A percentile compares a stretch with the other conserved stretches of the same genome.
Evolutionary conservation across 139 green algal species (phyloP).

Genomic region (Auxenochlorella pyrenoidosa): DNA sequence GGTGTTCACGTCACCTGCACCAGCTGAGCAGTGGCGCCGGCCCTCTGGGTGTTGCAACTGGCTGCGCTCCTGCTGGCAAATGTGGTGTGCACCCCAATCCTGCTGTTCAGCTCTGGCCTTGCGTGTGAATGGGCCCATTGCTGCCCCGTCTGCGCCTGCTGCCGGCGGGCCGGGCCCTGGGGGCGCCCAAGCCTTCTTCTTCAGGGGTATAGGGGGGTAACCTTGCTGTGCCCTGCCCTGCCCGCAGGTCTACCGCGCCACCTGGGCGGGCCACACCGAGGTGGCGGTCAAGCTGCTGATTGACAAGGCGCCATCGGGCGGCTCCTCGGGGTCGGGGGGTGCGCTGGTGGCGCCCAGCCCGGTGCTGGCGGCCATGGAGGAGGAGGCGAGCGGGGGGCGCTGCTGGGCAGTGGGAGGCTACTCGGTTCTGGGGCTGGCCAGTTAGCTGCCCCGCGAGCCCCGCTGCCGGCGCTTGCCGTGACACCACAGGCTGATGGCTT

Average conservation of each 20-base stretch:
- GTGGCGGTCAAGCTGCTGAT: background rate
- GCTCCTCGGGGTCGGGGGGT: background rate
- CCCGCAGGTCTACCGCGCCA: background rate
- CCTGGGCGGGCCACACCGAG: background rate
- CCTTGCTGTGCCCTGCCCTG: background rate
- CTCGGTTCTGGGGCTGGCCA: background rate
- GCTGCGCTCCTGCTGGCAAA: no score
- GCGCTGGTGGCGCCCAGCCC: background rate
- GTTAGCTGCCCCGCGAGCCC: no score
- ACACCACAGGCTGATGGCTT: background rate
- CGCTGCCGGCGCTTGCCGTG: no score
- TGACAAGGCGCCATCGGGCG: background rate
- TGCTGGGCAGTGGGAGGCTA: background rate
- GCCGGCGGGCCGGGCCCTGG: no score
- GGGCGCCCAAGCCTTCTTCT: background rate
- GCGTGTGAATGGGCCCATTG: no score
- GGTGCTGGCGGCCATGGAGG: background rate
- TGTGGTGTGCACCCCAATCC: no score
- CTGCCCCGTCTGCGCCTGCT: no score
- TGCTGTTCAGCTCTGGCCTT: no score
- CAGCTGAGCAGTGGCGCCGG: no score
- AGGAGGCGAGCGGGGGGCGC: background rate
- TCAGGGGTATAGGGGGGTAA: no score
- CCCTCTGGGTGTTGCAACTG: no score
- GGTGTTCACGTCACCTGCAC: no score